Conservation (phyloP, 73 alveolate species). For the Paramecium sexaurelia region DNA sequence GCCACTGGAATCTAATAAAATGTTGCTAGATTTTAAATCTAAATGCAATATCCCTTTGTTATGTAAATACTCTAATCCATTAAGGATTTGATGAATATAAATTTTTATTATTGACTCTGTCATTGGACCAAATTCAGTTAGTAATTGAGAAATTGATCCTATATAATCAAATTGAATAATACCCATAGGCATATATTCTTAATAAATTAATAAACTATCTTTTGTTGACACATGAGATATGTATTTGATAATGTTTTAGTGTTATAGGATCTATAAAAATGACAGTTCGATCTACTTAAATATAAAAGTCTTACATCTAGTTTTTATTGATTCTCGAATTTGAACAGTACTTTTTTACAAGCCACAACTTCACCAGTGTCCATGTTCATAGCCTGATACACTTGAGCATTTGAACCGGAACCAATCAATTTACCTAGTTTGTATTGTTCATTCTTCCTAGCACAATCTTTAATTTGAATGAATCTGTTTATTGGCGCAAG, state of each 20-base stretch:
- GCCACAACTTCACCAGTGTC: constrained; percentile 39
- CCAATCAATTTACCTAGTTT: constrained; percentile 29
- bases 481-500: constrained; percentile 41
- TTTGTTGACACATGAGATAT: neutral
- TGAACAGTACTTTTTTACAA: constrained; percentile 8
- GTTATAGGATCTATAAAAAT: neutral
- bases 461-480: constrained; percentile 32
- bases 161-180: neutral
- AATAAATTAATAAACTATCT: neutral
- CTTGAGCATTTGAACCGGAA: constrained; percentile 26
- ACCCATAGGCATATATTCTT: constrained; percentile 48
- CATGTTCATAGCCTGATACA: constrained; percentile 12
- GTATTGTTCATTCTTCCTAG: neutral
- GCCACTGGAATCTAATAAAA: constrained; percentile 29
- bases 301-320: neutral
- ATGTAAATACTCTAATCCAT: constrained; percentile 48
- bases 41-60: constrained; percentile 36
- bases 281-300: neutral
- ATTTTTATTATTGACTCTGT: neutral
- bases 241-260: neutral
- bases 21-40: constrained; percentile 61
- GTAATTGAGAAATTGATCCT: neutral
- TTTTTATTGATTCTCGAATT: constrained; percentile 23
- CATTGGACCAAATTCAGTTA: constrained; percentile 30
- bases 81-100: neutral